Evolutionary conservation across 345 rosid species (phyloP).

Genomic region (Raphanus sativus): DNA sequence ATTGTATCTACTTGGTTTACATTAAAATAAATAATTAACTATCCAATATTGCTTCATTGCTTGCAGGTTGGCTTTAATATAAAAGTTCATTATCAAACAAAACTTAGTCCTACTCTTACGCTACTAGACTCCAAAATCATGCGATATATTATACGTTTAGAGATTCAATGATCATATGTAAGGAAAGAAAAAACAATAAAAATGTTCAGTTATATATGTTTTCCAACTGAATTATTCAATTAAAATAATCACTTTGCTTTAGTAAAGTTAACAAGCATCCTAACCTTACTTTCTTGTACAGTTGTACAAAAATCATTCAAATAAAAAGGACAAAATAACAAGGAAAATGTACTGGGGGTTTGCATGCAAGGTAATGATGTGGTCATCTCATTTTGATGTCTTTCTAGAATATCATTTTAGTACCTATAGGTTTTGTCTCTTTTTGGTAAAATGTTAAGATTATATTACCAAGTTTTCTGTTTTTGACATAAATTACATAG

Average conservation of each 20-base stretch:
- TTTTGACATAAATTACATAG: background rate
- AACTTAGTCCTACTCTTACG: background rate
- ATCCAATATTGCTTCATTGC: background rate
- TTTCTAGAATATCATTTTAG: constrained; percentile 10
- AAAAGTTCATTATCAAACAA: background rate
- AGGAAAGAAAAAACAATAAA: background rate
- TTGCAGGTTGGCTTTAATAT: background rate
- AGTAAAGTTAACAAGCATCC: background rate
- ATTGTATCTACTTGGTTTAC: background rate
- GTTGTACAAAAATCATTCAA: background rate
- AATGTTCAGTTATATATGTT: background rate
- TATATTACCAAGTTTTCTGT: no score
- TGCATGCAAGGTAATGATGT: constrained; percentile 11
- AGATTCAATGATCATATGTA: background rate
- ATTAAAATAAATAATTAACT: background rate
- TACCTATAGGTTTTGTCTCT: background rate
- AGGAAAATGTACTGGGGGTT: background rate
- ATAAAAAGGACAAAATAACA: background rate
- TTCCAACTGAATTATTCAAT: background rate
- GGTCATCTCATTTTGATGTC: constrained; percentile 22
- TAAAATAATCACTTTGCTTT: background rate
- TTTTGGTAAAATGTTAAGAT: no score
- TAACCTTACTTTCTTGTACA: background rate
- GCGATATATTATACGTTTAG: constrained; percentile 1
- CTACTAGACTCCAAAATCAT: background rate